Conservation (phyloP, 352 stramenopile genomes). For the Globisporangium paddicum region DNA sequence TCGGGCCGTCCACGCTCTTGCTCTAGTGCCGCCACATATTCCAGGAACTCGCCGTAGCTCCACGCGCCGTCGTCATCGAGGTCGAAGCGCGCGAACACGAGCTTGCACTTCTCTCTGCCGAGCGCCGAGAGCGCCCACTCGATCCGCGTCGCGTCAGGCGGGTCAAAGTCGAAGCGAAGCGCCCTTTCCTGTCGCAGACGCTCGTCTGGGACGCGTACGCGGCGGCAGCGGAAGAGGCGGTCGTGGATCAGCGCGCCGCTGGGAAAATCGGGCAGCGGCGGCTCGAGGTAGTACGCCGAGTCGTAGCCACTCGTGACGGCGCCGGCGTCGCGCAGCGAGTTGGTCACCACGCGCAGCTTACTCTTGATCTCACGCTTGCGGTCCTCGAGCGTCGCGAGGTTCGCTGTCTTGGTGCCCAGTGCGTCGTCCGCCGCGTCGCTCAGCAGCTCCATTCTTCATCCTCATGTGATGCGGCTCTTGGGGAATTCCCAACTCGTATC, state of each 20-base stretch:
- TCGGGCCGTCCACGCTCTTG: slow-evolving; percentile 12
- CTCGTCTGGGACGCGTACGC: slow-evolving; percentile 12
- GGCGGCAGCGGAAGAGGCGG: slow-evolving; percentile 29
- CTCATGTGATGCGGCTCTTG: background rate
- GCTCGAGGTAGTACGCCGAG: slow-evolving; percentile 47
- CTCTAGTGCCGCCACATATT: slow-evolving; percentile 48
- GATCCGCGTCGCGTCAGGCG: slow-evolving; percentile 23
- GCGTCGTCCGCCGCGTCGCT: slow-evolving; percentile 10
- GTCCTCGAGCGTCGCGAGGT: slow-evolving; percentile 31
- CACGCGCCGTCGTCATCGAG: slow-evolving; percentile 42
- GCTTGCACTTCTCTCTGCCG: slow-evolving; percentile 40
- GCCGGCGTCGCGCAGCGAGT: slow-evolving; percentile 41
- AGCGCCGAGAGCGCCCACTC: slow-evolving; percentile 40
- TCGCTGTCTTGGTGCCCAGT: slow-evolving; percentile 10
- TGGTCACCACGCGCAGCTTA: slow-evolving; percentile 30
- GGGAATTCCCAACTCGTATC: too few species aligned
- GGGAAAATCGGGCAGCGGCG: slow-evolving; percentile 14
- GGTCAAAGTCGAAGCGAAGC: slow-evolving; percentile 43
- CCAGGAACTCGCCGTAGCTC: slow-evolving; percentile 54
- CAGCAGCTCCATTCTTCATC: background rate
- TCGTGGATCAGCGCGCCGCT: slow-evolving; percentile 10
- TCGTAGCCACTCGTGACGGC: slow-evolving; percentile 48
- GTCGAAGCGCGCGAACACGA: slow-evolving; percentile 54
- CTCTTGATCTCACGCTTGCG: slow-evolving; percentile 28
- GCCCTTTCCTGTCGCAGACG: slow-evolving; percentile 16